A percentile compares a stretch with the other conserved stretches of the same genome.
Evolutionary conservation across 768 basidiomycete species (phyloP).

Genomic region (Suillus subaureus): DNA sequence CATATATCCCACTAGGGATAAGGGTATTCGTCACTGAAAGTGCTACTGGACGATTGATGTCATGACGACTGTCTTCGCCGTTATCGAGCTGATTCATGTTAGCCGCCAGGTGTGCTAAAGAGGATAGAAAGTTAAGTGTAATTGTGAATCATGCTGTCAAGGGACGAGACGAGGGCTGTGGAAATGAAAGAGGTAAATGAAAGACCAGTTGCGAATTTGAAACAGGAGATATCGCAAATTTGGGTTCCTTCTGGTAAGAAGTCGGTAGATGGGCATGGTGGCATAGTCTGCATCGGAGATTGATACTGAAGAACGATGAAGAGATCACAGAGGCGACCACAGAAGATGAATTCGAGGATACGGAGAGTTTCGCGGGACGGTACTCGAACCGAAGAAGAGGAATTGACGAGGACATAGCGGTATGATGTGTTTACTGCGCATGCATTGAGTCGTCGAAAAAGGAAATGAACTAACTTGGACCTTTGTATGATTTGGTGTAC

Average conservation of each 20-base stretch:
- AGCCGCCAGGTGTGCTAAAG: slow-evolving; percentile 61
- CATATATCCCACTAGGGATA: slow-evolving; percentile 57
- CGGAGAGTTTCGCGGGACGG: slow-evolving; percentile 61
- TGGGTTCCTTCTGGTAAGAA: slow-evolving; percentile 54
- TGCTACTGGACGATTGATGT: slow-evolving; percentile 8
- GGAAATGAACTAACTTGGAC: slow-evolving; percentile 24
- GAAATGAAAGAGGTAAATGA: slow-evolving; percentile 72
- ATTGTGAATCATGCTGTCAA: slow-evolving; percentile 75
- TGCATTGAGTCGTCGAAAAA: not conserved
- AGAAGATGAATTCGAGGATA: slow-evolving; percentile 80
- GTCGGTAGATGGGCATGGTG: not conserved
- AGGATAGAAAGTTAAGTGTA: slow-evolving; percentile 57
- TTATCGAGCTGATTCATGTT: slow-evolving; percentile 28
- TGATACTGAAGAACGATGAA: slow-evolving; percentile 36
- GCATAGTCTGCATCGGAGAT: too few relatives aligned
- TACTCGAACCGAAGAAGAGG: slow-evolving; percentile 63
- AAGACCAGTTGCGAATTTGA: slow-evolving; percentile 53
- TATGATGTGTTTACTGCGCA: slow-evolving; percentile 26
- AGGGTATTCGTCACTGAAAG: slow-evolving; percentile 20
- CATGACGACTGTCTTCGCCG: slow-evolving; percentile 17
- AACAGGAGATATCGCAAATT: slow-evolving; percentile 40
- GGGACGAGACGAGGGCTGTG: slow-evolving; percentile 50
- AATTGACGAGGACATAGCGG: slow-evolving; percentile 36
- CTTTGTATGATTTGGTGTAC: slow-evolving; percentile 17
- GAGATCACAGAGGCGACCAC: slow-evolving; percentile 53